Conservation (phyloP, 768 basidiomycete genomes). For the Agrocybe pediades region DNA sequence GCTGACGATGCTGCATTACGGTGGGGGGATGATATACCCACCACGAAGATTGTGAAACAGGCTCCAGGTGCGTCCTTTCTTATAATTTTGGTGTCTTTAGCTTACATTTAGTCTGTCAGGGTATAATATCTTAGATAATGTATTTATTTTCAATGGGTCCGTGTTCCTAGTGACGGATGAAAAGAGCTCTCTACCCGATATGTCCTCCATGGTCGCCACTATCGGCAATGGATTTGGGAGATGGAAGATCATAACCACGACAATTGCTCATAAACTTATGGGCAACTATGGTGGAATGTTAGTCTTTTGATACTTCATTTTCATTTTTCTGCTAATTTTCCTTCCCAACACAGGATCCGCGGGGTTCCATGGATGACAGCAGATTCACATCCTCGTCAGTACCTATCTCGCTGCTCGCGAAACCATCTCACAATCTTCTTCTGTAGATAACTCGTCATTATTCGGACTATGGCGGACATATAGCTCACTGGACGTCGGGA, state of each 20-base stretch:
- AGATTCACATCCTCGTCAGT: slow-evolving; percentile 53
- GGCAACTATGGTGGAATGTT: slow-evolving; percentile 59
- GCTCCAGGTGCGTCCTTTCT: slow-evolving; percentile 52
- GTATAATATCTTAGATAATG: slow-evolving; percentile 81
- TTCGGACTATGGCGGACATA: too few species aligned
- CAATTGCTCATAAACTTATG: slow-evolving; percentile 47
- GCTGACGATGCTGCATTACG: slow-evolving; percentile 55
- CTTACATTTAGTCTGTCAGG: slow-evolving; percentile 43
- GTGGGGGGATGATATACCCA: slow-evolving; percentile 61
- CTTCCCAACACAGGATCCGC: slow-evolving; percentile 45
- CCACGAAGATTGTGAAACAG: slow-evolving; percentile 60
- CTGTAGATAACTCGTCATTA: too few species aligned
- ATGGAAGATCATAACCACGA: slow-evolving; percentile 61
- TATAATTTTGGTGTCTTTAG: not conserved
- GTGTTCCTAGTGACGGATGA: slow-evolving; percentile 78
- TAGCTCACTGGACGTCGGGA: too few species aligned
- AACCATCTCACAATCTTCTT: too few species aligned
- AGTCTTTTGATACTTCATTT: slow-evolving; percentile 15
- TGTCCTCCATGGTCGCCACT: slow-evolving; percentile 53
- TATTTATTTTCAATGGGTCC: slow-evolving; percentile 72
- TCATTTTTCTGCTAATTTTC: not conserved
- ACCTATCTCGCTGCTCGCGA: slow-evolving; percentile 4
- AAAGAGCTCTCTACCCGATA: slow-evolving; percentile 57
- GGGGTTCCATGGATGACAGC: slow-evolving; percentile 72
- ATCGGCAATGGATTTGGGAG: slow-evolving; percentile 38